Conservation (phyloP, 2,329 filamentous ascomycete genomes). For the Huntiella abstrusa region DNA sequence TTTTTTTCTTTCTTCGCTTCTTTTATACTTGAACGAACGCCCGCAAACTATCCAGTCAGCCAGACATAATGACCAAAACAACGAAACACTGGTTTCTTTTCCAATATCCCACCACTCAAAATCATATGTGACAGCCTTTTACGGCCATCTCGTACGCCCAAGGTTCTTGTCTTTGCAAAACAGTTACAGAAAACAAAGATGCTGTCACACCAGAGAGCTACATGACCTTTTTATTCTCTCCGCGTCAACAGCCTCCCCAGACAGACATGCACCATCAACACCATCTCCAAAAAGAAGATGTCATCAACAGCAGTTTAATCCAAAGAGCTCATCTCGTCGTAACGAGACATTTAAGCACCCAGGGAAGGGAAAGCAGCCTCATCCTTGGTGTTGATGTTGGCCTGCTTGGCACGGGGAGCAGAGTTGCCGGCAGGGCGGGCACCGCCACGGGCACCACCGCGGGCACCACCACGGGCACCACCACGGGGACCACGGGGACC, state of each 20-base stretch:
- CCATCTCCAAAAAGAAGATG: neutral
- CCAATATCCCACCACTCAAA: too few relatives aligned
- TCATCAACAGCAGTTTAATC: neutral
- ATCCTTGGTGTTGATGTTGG: conserved; percentile 35
- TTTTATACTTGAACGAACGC: conserved; percentile 4
- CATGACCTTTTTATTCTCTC: too few relatives aligned
- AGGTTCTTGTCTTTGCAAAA: too few relatives aligned
- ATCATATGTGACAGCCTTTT: too few relatives aligned
- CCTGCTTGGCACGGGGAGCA: conserved; percentile 13
- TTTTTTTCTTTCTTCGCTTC: conserved; percentile 9
- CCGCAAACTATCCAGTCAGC: too few relatives aligned
- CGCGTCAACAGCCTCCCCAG: neutral
- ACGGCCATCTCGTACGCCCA: too few relatives aligned
- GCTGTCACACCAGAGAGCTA: too few relatives aligned
- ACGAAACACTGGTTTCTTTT: too few relatives aligned
- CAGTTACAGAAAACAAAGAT: too few relatives aligned
- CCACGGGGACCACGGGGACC: conserved; percentile 27
- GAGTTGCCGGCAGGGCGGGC: conserved; percentile 22
- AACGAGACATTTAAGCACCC: conserved; percentile 26
- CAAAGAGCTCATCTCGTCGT: neutral
- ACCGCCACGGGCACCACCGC: conserved; percentile 27
- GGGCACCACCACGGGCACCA: conserved; percentile 23
- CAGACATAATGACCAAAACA: too few relatives aligned
- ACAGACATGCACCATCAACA: too few relatives aligned
- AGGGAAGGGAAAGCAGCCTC: conserved; percentile 42